These are phyloP conservation scores for Hyaloscypha finlandica DNA, from an alignment of 495 filamentous ascomycete species.

Conservation along the genomic window DNA sequence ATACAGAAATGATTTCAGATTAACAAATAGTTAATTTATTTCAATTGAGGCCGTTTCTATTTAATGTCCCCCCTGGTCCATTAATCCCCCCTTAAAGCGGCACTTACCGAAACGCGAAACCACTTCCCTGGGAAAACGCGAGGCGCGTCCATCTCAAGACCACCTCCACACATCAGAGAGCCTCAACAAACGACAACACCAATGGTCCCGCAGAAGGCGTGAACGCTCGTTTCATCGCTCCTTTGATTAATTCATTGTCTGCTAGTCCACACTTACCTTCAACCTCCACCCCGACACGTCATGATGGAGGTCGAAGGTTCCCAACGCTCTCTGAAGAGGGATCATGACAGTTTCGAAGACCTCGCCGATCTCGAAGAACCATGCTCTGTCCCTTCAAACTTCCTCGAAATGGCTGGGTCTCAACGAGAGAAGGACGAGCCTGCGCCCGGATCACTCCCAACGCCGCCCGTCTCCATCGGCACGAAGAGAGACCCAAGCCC, in stretches of 20 bases:
- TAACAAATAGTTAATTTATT: not conserved
- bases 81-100: not conserved
- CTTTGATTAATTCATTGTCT: not conserved
- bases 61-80: not conserved
- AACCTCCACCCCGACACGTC: constrained; percentile 39
- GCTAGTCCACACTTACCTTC: not conserved
- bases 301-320: constrained; percentile 22
- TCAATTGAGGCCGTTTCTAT: not conserved
- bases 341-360: constrained; percentile 20
- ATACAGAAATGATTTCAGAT: not conserved
- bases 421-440: not conserved
- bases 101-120: constrained; percentile 7
- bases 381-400: constrained; percentile 14
- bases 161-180: constrained; percentile 2
- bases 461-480: constrained; percentile 1
- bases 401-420: not conserved
- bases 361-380: constrained; percentile 18
- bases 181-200: not conserved
- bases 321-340: constrained; percentile 22
- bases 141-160: constrained; percentile 1
- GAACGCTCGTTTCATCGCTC: not conserved
- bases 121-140: constrained; percentile 4
- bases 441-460: not conserved
- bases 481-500: constrained; percentile 14
- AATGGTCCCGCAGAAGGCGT: not conserved